A percentile compares a stretch with the other conserved stretches of the same genome.
These are phyloP conservation scores for Acanthamoeba royreba DNA, from an alignment of 208 protist genomes.

Conservation along the genomic window DNA sequence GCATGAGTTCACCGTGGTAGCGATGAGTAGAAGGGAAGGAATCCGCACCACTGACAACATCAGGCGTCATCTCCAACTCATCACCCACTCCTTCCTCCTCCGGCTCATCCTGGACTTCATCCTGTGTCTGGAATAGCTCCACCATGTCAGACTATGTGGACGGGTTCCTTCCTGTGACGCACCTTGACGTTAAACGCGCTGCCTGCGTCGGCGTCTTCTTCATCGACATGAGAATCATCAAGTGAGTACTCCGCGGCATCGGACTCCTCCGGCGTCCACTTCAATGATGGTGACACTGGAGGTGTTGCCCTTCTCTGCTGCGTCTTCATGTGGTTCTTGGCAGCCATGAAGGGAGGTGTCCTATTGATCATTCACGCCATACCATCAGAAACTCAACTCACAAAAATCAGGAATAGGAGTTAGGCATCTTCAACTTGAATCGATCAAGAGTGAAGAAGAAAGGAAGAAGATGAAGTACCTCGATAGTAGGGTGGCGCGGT, in stretches of 20 bases:
- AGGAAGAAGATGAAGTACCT: background rate
- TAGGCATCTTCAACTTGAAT: no score
- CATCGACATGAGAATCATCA: no score
- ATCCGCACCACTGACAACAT: background rate
- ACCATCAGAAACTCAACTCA: background rate
- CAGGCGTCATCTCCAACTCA: background rate
- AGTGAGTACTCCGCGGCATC: no score
- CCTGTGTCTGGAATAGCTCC: no score
- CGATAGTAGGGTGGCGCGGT: background rate
- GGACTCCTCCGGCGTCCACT: background rate
- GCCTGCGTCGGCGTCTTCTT: no score
- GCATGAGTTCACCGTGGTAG: no score
- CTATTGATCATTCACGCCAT: background rate
- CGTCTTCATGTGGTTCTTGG: background rate
- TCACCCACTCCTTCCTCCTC: background rate
- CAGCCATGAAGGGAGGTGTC: background rate
- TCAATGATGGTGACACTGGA: background rate
- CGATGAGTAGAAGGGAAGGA: no score
- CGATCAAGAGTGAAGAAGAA: no score
- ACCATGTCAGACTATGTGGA: no score
- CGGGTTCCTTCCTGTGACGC: no score
- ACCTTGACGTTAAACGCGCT: no score
- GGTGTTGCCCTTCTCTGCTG: background rate
- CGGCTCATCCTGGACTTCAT: background rate
- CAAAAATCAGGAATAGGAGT: background rate